Evolutionary conservation across 176 grass and related monocot species (phyloP).

Genomic region (Otatea glauca): DNA sequence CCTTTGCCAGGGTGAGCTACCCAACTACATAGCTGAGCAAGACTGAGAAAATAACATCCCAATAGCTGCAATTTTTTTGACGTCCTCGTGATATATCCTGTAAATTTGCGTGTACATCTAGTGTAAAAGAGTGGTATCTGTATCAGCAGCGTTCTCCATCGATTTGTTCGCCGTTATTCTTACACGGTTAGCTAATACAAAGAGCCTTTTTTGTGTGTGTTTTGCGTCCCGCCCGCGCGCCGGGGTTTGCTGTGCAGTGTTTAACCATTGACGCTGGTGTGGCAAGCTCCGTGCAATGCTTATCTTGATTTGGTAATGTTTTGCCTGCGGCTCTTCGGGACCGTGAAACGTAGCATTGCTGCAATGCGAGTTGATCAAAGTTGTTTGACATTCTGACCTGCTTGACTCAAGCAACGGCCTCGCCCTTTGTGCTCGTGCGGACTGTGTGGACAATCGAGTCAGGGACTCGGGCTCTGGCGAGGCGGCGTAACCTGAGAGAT

Average conservation of each 20-base stretch:
- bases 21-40: conserved; percentile 76
- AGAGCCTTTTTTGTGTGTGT: background rate
- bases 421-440: too few relatives aligned
- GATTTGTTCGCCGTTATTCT: conserved; percentile 22
- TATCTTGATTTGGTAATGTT: too few relatives aligned
- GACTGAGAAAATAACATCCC: conserved; percentile 44
- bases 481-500: too few relatives aligned
- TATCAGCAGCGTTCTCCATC: conserved; percentile 16
- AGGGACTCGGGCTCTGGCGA: too few relatives aligned
- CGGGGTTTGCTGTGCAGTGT: conserved; percentile 1
- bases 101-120: conserved; percentile 59
- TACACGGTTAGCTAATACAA: conserved; percentile 40
- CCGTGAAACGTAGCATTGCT: too few relatives aligned
- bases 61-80: too few relatives aligned
- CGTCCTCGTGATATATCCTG: conserved; percentile 22
- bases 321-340: too few relatives aligned
- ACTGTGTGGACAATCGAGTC: too few relatives aligned
- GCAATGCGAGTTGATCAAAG: too few relatives aligned
- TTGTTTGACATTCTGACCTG: too few relatives aligned
- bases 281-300: background rate
- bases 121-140: conserved; percentile 33
- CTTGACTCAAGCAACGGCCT: too few relatives aligned
- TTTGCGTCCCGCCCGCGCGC: too few relatives aligned
- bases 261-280: background rate
- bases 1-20: conserved; percentile 86